Evolutionary conservation across 371 early-diverging fungal species (phyloP), one percentile per base, ranked within the genome.

Genomic region (Apophysomyces elegans): DNA sequence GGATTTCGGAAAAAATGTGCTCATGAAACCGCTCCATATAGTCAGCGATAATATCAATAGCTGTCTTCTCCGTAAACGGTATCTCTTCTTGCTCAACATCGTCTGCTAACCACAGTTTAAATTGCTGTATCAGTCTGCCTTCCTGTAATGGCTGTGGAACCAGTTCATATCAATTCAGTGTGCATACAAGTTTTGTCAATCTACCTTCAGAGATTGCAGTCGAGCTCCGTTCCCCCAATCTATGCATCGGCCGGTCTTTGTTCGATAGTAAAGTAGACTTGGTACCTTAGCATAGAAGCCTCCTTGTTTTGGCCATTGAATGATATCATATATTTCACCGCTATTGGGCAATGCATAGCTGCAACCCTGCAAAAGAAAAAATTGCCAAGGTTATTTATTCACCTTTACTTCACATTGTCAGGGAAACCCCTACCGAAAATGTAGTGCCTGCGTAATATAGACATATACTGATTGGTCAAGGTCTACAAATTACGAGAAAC

Each of bases 211-310:
- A 58, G 79, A 74, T 6, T 71, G 74, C 1, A 76, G 72, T 45
- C 78, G 74, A 47, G 84, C 84, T 16, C 79, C 84, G 41, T 79
- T 76, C 35, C 84, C 84, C 84, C 84, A 83, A 1, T 77, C 76
- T 47, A 75, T 65, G 61, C 80, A 16, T 45, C 66, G 67, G 1
- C 57, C 35, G 9, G 69, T 58, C 1, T 57, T 62, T 18, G 43
- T 67, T 18, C 62, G 56, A 54, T 76, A 76, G 38, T 68, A 72
- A 6, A 69, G 50, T 9, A 72, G 56, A 14, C 64, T 72, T 6
- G 76, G 76, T 32, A 72, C 72, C 58, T 72, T 72, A 57, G 65
- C 72, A 62, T 72, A 72, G 46, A 72, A 72, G 5, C 72, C 68
- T 16, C 45, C 58, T 38, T 68, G 63, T 54, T 70, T 74, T 57